phyloP scores from a whole-genome alignment of 768 basidiomycete genomes.

The Xanthoconium purpureum region DNA sequence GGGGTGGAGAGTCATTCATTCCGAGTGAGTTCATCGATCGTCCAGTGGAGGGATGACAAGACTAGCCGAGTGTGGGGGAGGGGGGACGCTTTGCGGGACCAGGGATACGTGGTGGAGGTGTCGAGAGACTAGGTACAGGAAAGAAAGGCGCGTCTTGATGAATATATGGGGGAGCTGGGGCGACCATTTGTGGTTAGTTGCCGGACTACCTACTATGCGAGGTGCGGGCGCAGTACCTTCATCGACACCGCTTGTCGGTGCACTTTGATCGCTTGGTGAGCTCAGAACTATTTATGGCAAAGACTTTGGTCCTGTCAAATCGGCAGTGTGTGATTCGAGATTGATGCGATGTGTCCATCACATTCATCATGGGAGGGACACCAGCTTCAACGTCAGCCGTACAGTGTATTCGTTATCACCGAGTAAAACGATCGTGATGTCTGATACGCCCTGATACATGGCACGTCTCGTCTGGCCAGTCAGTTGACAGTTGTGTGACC shows the following conservation, averaged over 20 bases:
- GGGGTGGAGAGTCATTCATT: conserved; percentile 14
- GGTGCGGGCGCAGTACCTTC: conserved; percentile 10
- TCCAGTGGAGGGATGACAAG: conserved; percentile 1
- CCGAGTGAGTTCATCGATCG: background rate
- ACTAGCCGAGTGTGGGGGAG: background rate
- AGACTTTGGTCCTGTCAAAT: background rate
- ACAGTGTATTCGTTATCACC: no score
- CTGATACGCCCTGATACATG: no score
- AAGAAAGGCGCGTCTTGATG: conserved; percentile 14
- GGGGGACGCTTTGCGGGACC: no score
- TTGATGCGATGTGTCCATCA: background rate
- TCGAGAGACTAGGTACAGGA: background rate
- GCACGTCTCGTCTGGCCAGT: no score
- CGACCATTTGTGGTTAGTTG: background rate
- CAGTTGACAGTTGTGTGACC: no score
- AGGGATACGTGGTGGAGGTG: conserved; percentile 1
- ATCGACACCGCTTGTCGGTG: conserved; percentile 19
- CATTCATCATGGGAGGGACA: background rate
- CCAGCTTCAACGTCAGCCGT: no score
- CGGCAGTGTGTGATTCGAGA: background rate
- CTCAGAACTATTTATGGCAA: background rate
- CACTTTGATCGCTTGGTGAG: conserved; percentile 11
- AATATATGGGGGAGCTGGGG: conserved; percentile 13
- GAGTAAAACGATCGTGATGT: no score
- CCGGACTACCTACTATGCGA: conserved; percentile 1